Percentiles rank a stretch among this genome's conserved stretches.
Conservation (phyloP, 2,329 filamentous ascomycete genomes). For the Chrysoporthe austroafricana region DNA sequence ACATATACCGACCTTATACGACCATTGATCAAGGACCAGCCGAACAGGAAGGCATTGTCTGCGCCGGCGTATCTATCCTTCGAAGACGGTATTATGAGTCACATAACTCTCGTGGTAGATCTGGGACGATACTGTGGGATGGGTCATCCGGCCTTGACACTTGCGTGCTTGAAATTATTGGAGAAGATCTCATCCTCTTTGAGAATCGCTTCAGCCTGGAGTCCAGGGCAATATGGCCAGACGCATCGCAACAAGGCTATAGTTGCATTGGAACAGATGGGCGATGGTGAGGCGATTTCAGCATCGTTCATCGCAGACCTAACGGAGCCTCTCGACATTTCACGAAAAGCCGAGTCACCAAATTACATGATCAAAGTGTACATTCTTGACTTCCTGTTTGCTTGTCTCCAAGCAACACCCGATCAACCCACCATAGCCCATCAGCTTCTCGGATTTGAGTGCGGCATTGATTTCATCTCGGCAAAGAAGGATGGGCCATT, state of each 20-base stretch:
- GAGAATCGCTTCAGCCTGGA: constrained; percentile 74
- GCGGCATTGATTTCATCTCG: constrained; percentile 70
- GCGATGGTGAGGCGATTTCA: constrained; percentile 79
- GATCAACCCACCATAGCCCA: constrained; percentile 87
- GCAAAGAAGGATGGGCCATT: constrained; percentile 73
- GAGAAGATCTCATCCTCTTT: constrained; percentile 85
- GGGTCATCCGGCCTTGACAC: constrained; percentile 77
- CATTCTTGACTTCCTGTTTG: constrained; percentile 83
- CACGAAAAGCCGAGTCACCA: constrained; percentile 68
- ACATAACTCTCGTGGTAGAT: constrained; percentile 77
- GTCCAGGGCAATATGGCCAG: constrained; percentile 62
- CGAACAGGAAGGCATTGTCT: constrained; percentile 63
- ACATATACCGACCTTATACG: constrained; percentile 91
- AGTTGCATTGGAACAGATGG: constrained; percentile 81
- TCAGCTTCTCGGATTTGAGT: constrained; percentile 84
- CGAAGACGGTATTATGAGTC: constrained; percentile 85
- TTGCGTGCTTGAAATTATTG: constrained; percentile 79
- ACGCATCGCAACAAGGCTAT: constrained; percentile 81
- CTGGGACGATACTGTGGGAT: constrained; percentile 86
- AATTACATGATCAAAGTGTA: constrained; percentile 82
- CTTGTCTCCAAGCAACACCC: constrained; percentile 75
- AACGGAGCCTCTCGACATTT: constrained; percentile 70
- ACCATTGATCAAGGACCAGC: constrained; percentile 72
- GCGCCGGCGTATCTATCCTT: constrained; percentile 83
- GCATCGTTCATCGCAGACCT: constrained; percentile 73